Evolutionary conservation across 2,329 filamentous ascomycete species (phyloP).

Genomic region (Akanthomyces lecanii): DNA sequence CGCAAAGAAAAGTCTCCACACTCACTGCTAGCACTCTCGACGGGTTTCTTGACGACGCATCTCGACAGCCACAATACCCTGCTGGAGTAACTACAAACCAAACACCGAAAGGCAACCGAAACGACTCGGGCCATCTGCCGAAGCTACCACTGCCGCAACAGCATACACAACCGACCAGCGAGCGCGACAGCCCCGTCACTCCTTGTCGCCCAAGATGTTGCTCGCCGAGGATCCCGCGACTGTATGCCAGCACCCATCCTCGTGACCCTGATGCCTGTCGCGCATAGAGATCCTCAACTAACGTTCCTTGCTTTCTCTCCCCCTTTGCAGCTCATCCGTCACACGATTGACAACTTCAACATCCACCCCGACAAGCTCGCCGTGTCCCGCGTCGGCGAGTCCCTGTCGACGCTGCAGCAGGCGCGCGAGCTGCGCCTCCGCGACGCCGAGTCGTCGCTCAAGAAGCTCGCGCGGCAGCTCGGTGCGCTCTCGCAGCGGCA

Average conservation of each 20-base stretch:
- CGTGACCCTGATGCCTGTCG: neutral
- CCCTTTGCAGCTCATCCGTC: constrained; percentile 69
- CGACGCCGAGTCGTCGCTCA: constrained; percentile 63
- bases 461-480: constrained; percentile 71
- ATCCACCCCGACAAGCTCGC: constrained; percentile 82
- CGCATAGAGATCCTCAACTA: neutral
- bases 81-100: neutral
- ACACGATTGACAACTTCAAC: constrained; percentile 94
- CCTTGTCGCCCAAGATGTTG: constrained; percentile 57
- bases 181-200: neutral
- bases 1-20: constrained; percentile 6
- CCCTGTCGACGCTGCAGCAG: constrained; percentile 75
- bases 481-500: constrained; percentile 72
- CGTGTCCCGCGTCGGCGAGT: constrained; percentile 78
- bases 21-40: neutral
- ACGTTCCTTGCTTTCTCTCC: neutral
- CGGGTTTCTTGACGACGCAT: neutral
- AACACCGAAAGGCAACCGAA: neutral
- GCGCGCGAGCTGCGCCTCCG: constrained; percentile 74
- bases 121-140: no score
- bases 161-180: neutral
- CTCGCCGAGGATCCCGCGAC: constrained; percentile 90
- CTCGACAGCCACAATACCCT: neutral
- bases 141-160: no score
- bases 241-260: constrained; percentile 45